These are phyloP conservation scores for Xylaria grammica DNA, from an alignment of 495 filamentous ascomycete genomes.

Conservation along the genomic window DNA sequence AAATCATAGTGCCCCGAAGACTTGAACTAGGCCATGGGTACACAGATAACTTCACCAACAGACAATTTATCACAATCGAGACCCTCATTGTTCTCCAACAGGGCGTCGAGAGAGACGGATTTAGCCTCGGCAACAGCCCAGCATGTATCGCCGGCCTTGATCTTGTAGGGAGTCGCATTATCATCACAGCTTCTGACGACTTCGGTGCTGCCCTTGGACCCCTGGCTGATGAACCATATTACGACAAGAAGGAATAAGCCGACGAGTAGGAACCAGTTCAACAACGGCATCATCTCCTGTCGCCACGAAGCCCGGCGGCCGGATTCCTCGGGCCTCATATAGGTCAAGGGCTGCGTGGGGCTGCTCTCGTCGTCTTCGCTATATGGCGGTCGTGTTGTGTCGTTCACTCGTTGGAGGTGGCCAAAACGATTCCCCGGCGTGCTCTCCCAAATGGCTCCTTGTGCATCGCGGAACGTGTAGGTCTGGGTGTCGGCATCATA, in stretches of 20 bases:
- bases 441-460: constrained; percentile 49
- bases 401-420: constrained; percentile 38
- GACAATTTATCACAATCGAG: constrained; percentile 37
- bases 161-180: constrained; percentile 26
- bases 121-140: constrained; percentile 38
- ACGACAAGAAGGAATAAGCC: constrained; percentile 37
- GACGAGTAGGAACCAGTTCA: constrained; percentile 42
- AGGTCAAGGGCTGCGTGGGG: constrained; percentile 26
- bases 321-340: constrained; percentile 1
- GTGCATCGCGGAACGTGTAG: constrained; percentile 53
- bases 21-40: constrained; percentile 18
- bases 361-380: constrained; percentile 30
- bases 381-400: constrained; percentile 22
- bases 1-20: too few species aligned
- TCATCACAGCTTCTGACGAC: constrained; percentile 28
- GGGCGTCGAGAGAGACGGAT: constrained; percentile 31
- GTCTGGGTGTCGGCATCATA: constrained; percentile 59
- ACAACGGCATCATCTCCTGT: constrained; percentile 39
- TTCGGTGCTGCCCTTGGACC: constrained; percentile 8
- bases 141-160: constrained; percentile 38
- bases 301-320: constrained; percentile 34
- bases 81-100: constrained; percentile 32
- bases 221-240: constrained; percentile 34
- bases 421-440: constrained; percentile 53
- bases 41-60: constrained; percentile 33